Conservation (phyloP, 345 rosid genomes). For the Eucalyptus guilfoylei region DNA sequence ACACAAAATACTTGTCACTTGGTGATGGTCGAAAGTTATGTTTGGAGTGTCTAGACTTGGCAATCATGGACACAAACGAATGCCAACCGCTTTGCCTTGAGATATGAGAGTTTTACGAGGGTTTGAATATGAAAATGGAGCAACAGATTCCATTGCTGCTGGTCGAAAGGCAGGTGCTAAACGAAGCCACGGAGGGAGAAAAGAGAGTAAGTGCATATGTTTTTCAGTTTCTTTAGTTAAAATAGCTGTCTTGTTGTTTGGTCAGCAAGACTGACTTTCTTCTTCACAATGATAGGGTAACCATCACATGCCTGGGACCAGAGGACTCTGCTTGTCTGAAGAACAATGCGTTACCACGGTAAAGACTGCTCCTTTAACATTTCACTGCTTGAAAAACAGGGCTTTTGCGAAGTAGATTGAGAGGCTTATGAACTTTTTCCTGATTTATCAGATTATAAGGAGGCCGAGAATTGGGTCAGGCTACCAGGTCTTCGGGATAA, state of each 20-base stretch:
- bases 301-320: slow-evolving; percentile 92
- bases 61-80: slow-evolving; percentile 29
- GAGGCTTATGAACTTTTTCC: not conserved
- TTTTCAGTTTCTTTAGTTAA: not conserved
- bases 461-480: slow-evolving; percentile 77
- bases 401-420: not conserved
- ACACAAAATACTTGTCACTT: slow-evolving; percentile 26
- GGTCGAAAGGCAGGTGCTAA: slow-evolving; percentile 39
- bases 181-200: slow-evolving; percentile 20
- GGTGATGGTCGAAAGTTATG: slow-evolving; percentile 43
- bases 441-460: slow-evolving; percentile 42
- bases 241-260: not conserved
- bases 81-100: slow-evolving; percentile 41
- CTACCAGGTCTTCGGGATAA: slow-evolving; percentile 36
- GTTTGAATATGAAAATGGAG: slow-evolving; percentile 35
- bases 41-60: slow-evolving; percentile 38
- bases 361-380: not conserved
- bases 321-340: slow-evolving; percentile 98
- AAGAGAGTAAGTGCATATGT: not conserved
- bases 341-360: slow-evolving; percentile 90
- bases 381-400: not conserved
- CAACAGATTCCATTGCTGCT: slow-evolving; percentile 36
- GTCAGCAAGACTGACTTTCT: not conserved
- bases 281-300: slow-evolving; percentile 46
- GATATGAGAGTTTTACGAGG: slow-evolving; percentile 34